These are phyloP conservation scores for Pseudocercospora vitis DNA, from an alignment of 2,329 filamentous ascomycete species.

Conservation along the genomic window DNA sequence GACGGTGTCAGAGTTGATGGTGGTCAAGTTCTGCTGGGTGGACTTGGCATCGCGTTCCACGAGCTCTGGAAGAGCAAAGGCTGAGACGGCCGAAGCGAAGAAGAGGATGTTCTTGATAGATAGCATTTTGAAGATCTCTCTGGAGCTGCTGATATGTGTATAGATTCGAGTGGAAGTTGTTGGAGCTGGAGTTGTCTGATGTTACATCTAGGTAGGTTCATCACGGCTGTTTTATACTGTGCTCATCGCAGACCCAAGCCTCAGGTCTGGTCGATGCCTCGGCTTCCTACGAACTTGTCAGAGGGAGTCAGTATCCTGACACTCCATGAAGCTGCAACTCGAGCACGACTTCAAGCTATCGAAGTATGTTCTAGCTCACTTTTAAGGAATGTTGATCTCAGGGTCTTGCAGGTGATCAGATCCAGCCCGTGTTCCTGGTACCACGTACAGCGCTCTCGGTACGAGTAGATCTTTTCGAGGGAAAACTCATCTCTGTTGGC, in stretches of 20 bases:
- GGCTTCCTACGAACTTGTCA: not conserved
- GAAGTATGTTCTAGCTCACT: not conserved
- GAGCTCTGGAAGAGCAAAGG: constrained; percentile 13
- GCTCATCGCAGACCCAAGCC: not conserved
- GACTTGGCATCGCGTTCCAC: constrained; percentile 16
- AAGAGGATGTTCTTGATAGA: constrained; percentile 21
- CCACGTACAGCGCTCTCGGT: not conserved
- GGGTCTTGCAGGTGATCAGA: not conserved
- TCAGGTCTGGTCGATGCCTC: not conserved
- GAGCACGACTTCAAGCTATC: not conserved
- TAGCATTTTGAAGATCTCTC: constrained; percentile 15
- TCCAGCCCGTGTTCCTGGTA: not conserved
- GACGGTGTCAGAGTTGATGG: constrained; percentile 23
- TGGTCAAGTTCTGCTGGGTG: constrained; percentile 15
- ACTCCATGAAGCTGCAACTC: not conserved
- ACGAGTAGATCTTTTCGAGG: not conserved
- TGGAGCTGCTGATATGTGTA: not conserved
- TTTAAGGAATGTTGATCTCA: not conserved
- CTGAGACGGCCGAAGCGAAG: constrained; percentile 14
- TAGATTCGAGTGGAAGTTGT: not conserved
- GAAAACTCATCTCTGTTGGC: not conserved
- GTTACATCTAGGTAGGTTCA: not conserved
- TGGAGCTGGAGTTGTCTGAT: not conserved
- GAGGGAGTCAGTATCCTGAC: not conserved
- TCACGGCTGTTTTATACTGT: not conserved